These are phyloP conservation scores for Diaporthe amygdali DNA, from an alignment of 2,329 filamentous ascomycete species.

Conservation along the genomic window DNA sequence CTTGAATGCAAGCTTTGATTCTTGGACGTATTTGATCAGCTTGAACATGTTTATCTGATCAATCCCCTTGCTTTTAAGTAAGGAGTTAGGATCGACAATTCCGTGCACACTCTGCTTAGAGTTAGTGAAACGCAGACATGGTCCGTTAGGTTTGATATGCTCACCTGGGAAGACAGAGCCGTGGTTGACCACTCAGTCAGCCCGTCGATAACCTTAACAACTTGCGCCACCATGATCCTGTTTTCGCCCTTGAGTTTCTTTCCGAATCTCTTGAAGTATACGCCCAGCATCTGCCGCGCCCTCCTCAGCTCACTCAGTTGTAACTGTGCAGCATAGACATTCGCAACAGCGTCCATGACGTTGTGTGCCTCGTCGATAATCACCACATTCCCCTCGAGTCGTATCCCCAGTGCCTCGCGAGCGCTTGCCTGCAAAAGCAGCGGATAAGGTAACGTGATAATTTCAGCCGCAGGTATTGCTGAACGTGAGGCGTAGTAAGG, in stretches of 20 bases:
- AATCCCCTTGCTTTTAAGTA: conserved; percentile 83
- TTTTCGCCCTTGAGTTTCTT: conserved; percentile 91
- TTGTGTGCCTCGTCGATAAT: conserved; percentile 98
- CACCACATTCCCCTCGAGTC: conserved; percentile 86
- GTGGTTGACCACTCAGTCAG: conserved; percentile 71
- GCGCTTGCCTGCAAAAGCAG: conserved; percentile 86
- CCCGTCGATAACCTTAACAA: conserved; percentile 82
- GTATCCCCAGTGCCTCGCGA: conserved; percentile 85
- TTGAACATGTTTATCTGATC: conserved; percentile 97
- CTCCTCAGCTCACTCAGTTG: conserved; percentile 74
- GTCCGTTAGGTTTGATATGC: conserved; percentile 16
- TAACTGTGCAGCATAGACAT: conserved; percentile 82
- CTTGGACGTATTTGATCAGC: conserved; percentile 83
- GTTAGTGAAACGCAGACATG: neutral
- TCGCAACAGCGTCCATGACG: conserved; percentile 91
- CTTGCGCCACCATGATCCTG: conserved; percentile 86
- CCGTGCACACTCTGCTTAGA: conserved; percentile 59
- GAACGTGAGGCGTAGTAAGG: conserved; percentile 95
- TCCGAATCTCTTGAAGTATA: conserved; percentile 87
- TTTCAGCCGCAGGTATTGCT: conserved; percentile 82
- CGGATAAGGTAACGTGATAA: conserved; percentile 92
- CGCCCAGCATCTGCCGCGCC: conserved; percentile 76
- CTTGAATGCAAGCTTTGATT: conserved; percentile 92
- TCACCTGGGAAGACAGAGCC: conserved; percentile 54
- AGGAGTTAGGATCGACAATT: conserved; percentile 70